A percentile compares a stretch with the other conserved stretches of the same genome.
phyloP scores from a whole-genome alignment of 768 basidiomycete genomes.

The Suillus hirtellus region DNA sequence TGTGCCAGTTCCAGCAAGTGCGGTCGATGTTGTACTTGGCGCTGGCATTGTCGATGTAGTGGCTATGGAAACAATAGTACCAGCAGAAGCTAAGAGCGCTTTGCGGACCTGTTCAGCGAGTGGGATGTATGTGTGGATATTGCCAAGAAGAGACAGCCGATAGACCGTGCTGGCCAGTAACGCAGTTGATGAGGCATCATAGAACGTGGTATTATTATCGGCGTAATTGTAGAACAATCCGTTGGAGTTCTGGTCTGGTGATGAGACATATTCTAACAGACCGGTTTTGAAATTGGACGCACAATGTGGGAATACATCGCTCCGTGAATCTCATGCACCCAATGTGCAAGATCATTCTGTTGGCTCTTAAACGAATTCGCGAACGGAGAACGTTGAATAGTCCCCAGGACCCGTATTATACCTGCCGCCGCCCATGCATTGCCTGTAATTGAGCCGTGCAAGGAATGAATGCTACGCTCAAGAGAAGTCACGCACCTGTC shows the following conservation, averaged over 20 bases:
- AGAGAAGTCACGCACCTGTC: conserved; percentile 50
- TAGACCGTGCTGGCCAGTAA: conserved; percentile 79
- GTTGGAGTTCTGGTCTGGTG: conserved; percentile 9
- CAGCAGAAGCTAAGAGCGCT: conserved; percentile 28
- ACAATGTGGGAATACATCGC: conserved; percentile 68
- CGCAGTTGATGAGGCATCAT: conserved; percentile 72
- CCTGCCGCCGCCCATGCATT: conserved; percentile 91
- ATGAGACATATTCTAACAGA: neutral
- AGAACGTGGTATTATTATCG: conserved; percentile 57
- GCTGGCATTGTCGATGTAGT: conserved; percentile 2
- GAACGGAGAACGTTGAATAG: conserved; percentile 64
- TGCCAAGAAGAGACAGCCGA: conserved; percentile 58
- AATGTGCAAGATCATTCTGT: conserved; percentile 57
- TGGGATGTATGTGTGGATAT: conserved; percentile 50
- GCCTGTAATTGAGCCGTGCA: conserved; percentile 40
- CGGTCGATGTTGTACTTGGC: conserved; percentile 7
- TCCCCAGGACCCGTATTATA: conserved; percentile 79
- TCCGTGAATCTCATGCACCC: conserved; percentile 73
- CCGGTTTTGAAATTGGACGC: conserved; percentile 24
- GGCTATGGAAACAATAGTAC: conserved; percentile 22
- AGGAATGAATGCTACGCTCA: neutral
- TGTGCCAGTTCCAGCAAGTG: conserved; percentile 16
- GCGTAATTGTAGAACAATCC: conserved; percentile 70
- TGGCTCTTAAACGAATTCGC: conserved; percentile 47
- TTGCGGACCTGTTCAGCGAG: conserved; percentile 58